A percentile compares a stretch with the other conserved stretches of the same genome.
phyloP scores from a whole-genome alignment of 2,329 filamentous ascomycete species.

The Phyllosticta citrichinensis region DNA sequence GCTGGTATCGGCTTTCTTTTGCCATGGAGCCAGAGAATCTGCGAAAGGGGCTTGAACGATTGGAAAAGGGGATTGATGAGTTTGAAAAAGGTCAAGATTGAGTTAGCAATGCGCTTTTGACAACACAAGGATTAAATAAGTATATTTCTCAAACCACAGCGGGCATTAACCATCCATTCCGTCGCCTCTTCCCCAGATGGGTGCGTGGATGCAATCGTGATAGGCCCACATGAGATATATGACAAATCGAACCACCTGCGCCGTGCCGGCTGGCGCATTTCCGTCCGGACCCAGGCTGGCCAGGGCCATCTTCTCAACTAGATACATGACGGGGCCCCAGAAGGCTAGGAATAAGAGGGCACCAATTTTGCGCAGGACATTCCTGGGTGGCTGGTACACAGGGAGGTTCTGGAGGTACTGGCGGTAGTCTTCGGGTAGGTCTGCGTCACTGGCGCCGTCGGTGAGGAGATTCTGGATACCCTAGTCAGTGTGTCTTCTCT shows the following conservation, averaged over 20 bases:
- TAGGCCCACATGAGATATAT: background rate
- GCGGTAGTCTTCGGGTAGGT: background rate
- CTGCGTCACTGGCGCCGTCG: background rate
- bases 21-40: slow-evolving; percentile 14
- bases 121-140: too few relatives aligned
- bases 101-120: too few relatives aligned
- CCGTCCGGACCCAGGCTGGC: too few relatives aligned
- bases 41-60: slow-evolving; percentile 12
- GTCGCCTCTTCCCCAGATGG: background rate
- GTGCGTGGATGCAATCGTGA: background rate
- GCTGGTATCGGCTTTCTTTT: slow-evolving; percentile 20
- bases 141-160: too few relatives aligned
- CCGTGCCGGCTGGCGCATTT: too few relatives aligned
- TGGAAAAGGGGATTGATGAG: too few relatives aligned
- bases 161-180: background rate
- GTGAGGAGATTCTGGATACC: background rate
- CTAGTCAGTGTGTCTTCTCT: too few relatives aligned
- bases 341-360: background rate
- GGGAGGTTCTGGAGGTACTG: background rate
- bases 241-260: background rate
- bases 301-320: too few relatives aligned
- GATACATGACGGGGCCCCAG: background rate
- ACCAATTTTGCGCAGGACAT: background rate
- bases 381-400: background rate
- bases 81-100: too few relatives aligned